Evolutionary conservation across 164 flowering plant genomes (phyloP).

Genomic region (Stephania yunnanensis): DNA sequence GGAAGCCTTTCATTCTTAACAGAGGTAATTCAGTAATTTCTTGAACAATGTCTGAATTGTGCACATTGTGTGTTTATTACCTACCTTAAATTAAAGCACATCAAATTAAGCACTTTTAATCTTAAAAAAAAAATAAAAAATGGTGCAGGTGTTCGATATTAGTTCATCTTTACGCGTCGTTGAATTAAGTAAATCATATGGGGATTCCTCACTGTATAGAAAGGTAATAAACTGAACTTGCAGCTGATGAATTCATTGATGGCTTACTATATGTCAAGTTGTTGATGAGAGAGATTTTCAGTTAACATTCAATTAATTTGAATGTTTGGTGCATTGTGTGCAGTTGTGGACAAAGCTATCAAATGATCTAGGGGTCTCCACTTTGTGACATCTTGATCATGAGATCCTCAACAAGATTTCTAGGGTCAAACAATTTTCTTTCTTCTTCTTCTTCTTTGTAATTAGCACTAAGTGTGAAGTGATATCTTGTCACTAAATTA

Average conservation of each 20-base stretch:
- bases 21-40: constrained; percentile 42
- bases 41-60: not conserved
- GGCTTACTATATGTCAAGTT: no score
- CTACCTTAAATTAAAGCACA: not conserved
- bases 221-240: constrained; percentile 37
- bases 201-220: constrained; percentile 79
- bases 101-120: not conserved
- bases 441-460: no score
- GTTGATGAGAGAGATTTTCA: not conserved
- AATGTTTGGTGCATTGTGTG: constrained; percentile 14
- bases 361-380: constrained; percentile 48
- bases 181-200: constrained; percentile 75
- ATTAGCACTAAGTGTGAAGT: no score
- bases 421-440: not conserved
- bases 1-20: constrained; percentile 60
- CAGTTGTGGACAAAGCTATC: constrained; percentile 76
- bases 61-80: not conserved
- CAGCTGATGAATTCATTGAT: no score
- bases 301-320: not conserved
- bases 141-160: constrained; percentile 74
- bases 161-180: constrained; percentile 78
- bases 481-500: no score
- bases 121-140: not conserved
- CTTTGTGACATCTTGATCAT: constrained; percentile 20
- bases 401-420: not conserved